A percentile compares a stretch with the other conserved stretches of the same genome.
phyloP scores from a whole-genome alignment of 2,329 filamentous ascomycete genomes.

The Aspergillus chevalieri region DNA sequence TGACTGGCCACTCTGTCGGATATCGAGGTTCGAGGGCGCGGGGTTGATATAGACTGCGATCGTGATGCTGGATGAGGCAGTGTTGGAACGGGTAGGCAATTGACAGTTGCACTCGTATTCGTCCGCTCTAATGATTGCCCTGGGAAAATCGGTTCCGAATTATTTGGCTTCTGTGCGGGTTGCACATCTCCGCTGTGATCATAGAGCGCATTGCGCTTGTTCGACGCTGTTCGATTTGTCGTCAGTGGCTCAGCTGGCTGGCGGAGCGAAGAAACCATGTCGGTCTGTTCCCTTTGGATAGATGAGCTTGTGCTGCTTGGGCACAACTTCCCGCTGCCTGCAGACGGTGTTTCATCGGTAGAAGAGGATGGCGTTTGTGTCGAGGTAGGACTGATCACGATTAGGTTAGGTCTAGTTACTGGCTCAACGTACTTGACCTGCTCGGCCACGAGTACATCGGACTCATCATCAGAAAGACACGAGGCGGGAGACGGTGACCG shows the following conservation, averaged over 20 bases:
- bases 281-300: not conserved
- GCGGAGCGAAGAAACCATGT: not conserved
- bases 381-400: conserved; percentile 25
- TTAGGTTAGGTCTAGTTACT: conserved; percentile 23
- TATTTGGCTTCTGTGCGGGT: not conserved
- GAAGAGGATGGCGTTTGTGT: conserved; percentile 4
- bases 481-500: conserved; percentile 24
- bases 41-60: conserved; percentile 17
- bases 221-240: not conserved
- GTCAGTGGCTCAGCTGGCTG: not conserved
- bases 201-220: not conserved
- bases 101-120: conserved; percentile 14
- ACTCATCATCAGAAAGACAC: conserved; percentile 24
- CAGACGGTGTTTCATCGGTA: conserved; percentile 9
- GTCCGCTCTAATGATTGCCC: not conserved
- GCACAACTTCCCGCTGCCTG: not conserved
- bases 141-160: not conserved
- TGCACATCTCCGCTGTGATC: not conserved
- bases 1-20: conserved; percentile 12
- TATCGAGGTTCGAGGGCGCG: conserved; percentile 17
- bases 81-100: conserved; percentile 18
- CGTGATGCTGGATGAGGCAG: conserved; percentile 11
- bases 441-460: conserved; percentile 28
- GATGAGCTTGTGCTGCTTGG: not conserved
- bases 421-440: conserved; percentile 28